A percentile compares a stretch with the other conserved stretches of the same genome.
Evolutionary conservation across 192 early-diverging fungal species (phyloP).

Genomic region (Piromyces finnis): DNA sequence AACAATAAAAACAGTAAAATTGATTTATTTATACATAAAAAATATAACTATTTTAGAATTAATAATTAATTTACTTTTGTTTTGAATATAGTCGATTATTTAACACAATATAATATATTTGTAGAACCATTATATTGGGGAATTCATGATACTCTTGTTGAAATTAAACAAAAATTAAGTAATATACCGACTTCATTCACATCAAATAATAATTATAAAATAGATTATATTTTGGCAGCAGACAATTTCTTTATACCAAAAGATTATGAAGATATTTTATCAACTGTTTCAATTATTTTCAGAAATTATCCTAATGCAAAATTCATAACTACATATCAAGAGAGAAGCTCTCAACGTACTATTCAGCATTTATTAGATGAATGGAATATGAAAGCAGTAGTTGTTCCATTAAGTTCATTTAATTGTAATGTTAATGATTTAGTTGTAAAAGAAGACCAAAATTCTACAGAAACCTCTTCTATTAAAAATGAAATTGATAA

Average conservation of each 20-base stretch:
- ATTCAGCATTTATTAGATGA: slow-evolving; percentile 42
- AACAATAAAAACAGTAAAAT: background rate
- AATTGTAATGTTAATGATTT: background rate
- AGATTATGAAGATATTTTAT: slow-evolving; percentile 44
- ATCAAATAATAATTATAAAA: background rate
- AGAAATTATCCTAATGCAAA: slow-evolving; percentile 21
- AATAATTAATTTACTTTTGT: too few relatives aligned
- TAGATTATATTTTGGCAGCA: slow-evolving; percentile 16
- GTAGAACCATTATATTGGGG: background rate
- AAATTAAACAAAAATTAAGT: background rate
- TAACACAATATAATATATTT: background rate
- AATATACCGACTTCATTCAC: background rate
- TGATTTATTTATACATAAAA: too few relatives aligned
- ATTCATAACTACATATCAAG: slow-evolving; percentile 58
- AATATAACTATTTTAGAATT: too few relatives aligned
- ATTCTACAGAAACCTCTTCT: too few relatives aligned
- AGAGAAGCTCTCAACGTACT: slow-evolving; percentile 41
- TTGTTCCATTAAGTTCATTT: background rate
- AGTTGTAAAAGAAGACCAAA: background rate
- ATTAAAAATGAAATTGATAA: background rate
- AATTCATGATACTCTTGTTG: background rate
- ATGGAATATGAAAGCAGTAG: slow-evolving; percentile 19
- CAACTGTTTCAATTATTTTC: slow-evolving; percentile 38
- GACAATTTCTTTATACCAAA: slow-evolving; percentile 20
- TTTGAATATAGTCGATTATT: background rate